Evolutionary conservation across 768 basidiomycete species (phyloP), one percentile per base, ranked within the genome.

Genomic region (Termitomyces sp.): DNA sequence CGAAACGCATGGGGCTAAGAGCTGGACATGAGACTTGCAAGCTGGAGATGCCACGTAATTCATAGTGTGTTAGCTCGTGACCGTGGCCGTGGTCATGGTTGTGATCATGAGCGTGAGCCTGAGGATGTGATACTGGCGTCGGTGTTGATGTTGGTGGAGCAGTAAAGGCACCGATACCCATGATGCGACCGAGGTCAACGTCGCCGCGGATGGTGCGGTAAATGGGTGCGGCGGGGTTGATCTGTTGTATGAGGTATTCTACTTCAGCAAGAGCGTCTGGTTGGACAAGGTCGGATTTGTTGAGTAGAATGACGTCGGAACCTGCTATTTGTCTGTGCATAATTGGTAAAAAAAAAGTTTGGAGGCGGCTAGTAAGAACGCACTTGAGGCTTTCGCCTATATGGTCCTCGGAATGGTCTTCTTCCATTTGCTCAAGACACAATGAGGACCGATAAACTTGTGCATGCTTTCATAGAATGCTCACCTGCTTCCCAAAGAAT

Each of bases 221-320:
- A 56, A 96, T 76, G 1, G 90, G 81, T 1, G 87, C 86, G 2
- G 82, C 84, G 5, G 94, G 90, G 69, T 98, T 98, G 64, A 96
- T 75, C 22, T 74, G 69, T n/a, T 76, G 80, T 39, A 99, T 84
- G 22, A 81, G 70, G n/a, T 63, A 66, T 67, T 91, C 86, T 13
- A 84, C 82, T 4, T 72, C 66, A 1, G 60, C 53, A 2, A 90
- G 65, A 22, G 74, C 72, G 5, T 73, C 69, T 1, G 78, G 59
- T 1, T 79, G 65, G 1, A 84, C 86, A 9, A 98, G 75, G 65
- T 98, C 96, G 27, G 78, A 76, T 76, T 99, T 99, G 78, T 99
- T 99, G 29, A 99, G 74, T 27, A 99, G 72, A 37, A 98, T 80
- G 26, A 96, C 87, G 66, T 99, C 97, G 26, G 96, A 87, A 37